A percentile compares a stretch with the other conserved stretches of the same genome.
phyloP scores from a whole-genome alignment of 2,329 filamentous ascomycete genomes.

The Lasiodiplodia citricola region DNA sequence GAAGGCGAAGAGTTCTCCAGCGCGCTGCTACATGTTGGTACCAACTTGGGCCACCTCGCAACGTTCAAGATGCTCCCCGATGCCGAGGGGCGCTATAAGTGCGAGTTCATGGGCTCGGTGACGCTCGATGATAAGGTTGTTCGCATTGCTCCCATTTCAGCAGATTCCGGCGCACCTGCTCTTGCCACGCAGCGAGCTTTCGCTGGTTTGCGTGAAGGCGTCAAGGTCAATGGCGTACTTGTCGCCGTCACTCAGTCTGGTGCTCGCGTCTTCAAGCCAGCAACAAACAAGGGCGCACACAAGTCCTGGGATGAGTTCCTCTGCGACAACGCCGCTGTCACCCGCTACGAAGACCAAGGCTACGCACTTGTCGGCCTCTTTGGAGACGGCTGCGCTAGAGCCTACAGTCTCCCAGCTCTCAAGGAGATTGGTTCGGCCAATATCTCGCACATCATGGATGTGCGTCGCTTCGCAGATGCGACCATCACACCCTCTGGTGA shows the following conservation, averaged over 20 bases:
- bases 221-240: slow-evolving; percentile 78
- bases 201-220: slow-evolving; percentile 74
- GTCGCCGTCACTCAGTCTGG: slow-evolving; percentile 76
- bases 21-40: slow-evolving; percentile 90
- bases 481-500: slow-evolving; percentile 79
- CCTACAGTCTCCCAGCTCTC: slow-evolving; percentile 84
- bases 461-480: slow-evolving; percentile 71
- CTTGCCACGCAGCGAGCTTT: slow-evolving; percentile 76
- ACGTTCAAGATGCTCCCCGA: slow-evolving; percentile 91
- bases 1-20: slow-evolving; percentile 96
- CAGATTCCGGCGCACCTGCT: slow-evolving; percentile 77
- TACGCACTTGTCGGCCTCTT: slow-evolving; percentile 84
- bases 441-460: slow-evolving; percentile 72
- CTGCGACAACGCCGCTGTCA: slow-evolving; percentile 80
- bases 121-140: slow-evolving; percentile 72
- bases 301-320: slow-evolving; percentile 84
- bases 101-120: slow-evolving; percentile 71
- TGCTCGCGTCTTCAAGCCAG: slow-evolving; percentile 86
- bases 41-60: slow-evolving; percentile 78
- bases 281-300: slow-evolving; percentile 84
- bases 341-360: slow-evolving; percentile 75
- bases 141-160: slow-evolving; percentile 77
- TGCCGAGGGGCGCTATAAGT: slow-evolving; percentile 70
- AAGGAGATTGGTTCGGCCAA: slow-evolving; percentile 78
- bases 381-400: slow-evolving; percentile 78